Conservation (phyloP, 306 rosid species). For the Senna tora region DNA sequence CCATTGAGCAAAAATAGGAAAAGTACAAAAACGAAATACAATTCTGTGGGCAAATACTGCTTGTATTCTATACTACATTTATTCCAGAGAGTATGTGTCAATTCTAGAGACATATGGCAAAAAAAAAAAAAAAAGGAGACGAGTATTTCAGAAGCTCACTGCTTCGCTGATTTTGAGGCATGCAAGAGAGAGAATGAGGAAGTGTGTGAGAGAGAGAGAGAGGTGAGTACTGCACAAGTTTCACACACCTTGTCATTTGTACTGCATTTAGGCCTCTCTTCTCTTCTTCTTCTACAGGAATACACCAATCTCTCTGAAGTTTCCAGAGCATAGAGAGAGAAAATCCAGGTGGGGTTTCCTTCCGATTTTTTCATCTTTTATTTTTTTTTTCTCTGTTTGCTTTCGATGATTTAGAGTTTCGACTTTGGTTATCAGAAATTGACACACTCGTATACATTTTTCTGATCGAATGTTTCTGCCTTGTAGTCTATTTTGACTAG, state of each 20-base stretch:
- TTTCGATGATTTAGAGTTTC: conserved; percentile 2
- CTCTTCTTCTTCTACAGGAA: conserved; percentile 37
- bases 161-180: conserved; percentile 96
- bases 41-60: conserved; percentile 59
- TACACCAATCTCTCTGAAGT: conserved; percentile 43
- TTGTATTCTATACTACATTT: conserved; percentile 35
- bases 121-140: conserved; percentile 14
- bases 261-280: conserved; percentile 47
- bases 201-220: conserved; percentile 32
- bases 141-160: conserved; percentile 88
- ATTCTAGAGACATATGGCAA: conserved; percentile 35
- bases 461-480: background rate
- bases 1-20: conserved; percentile 40
- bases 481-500: background rate
- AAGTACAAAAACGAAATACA: conserved; percentile 39
- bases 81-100: conserved; percentile 35
- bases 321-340: conserved; percentile 40
- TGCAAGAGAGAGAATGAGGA: conserved; percentile 41
- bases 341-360: conserved; percentile 51
- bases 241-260: conserved; percentile 44
- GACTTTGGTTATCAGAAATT: conserved; percentile 34
- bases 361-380: conserved; percentile 5
- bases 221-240: conserved; percentile 64
- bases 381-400: background rate
- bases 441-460: conserved; percentile 4